Percentiles rank a stretch among this genome's conserved stretches.
phyloP scores from a whole-genome alignment of 768 basidiomycete species.

The Sporobolomyces pararoseus region DNA sequence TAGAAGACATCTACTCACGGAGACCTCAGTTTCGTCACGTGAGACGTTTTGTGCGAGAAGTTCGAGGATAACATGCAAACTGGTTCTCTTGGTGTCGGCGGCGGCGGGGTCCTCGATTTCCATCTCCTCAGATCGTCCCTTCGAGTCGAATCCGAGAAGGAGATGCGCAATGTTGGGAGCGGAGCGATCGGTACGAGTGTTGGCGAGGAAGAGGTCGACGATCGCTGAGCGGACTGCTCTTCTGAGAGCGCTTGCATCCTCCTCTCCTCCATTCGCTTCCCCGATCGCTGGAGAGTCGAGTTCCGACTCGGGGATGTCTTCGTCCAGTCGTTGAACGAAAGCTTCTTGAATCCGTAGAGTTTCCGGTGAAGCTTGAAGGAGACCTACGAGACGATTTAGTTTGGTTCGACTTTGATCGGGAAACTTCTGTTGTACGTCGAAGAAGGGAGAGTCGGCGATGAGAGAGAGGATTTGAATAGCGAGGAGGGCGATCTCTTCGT shows the following conservation, averaged over 20 bases:
- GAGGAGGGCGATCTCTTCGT: slow-evolving; percentile 69
- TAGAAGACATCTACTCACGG: slow-evolving; percentile 19
- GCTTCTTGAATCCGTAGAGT: slow-evolving; percentile 80
- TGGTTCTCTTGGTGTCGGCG: slow-evolving; percentile 53
- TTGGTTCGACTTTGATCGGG: slow-evolving; percentile 45
- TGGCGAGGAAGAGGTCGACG: slow-evolving; percentile 74
- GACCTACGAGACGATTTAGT: slow-evolving; percentile 66
- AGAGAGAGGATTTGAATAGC: slow-evolving; percentile 70
- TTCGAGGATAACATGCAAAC: slow-evolving; percentile 75
- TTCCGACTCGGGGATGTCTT: slow-evolving; percentile 63
- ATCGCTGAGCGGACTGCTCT: slow-evolving; percentile 72
- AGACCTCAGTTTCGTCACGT: slow-evolving; percentile 47
- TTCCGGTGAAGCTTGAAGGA: slow-evolving; percentile 74
- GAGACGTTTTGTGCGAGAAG: slow-evolving; percentile 66
- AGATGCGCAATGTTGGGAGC: slow-evolving; percentile 86
- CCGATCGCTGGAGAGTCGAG: slow-evolving; percentile 46
- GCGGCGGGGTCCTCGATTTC: slow-evolving; percentile 48
- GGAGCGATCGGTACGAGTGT: slow-evolving; percentile 60
- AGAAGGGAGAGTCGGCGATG: slow-evolving; percentile 64
- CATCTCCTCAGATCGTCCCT: slow-evolving; percentile 35
- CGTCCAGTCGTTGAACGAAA: slow-evolving; percentile 64
- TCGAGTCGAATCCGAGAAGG: slow-evolving; percentile 65
- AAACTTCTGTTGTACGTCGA: slow-evolving; percentile 51
- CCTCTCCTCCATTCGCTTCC: slow-evolving; percentile 9
- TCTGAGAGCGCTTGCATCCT: slow-evolving; percentile 47